These are phyloP conservation scores for Melanopsichium pennsylvanicum DNA, from an alignment of 1,284 basidiomycete species.

Conservation along the genomic window DNA sequence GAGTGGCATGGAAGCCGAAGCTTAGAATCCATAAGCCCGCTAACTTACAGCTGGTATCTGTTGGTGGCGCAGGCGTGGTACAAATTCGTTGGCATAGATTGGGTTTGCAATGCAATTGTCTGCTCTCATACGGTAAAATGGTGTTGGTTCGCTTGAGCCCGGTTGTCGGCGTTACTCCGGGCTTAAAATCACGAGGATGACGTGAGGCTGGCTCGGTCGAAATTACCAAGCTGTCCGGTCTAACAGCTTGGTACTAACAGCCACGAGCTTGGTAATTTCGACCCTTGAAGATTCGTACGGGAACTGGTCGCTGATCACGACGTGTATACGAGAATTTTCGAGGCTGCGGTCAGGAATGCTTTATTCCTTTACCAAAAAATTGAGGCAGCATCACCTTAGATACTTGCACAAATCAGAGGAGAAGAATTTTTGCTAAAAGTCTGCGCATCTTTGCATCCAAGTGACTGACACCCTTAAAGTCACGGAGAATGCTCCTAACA, in stretches of 20 bases:
- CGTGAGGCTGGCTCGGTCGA: constrained; percentile 20
- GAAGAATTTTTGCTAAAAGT: constrained; percentile 17
- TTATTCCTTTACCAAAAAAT: constrained; percentile 8
- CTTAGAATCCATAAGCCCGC: too few species aligned
- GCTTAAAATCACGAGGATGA: constrained; percentile 10
- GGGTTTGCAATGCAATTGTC: neutral
- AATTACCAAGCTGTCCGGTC: too few species aligned
- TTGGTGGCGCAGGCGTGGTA: constrained; percentile 5
- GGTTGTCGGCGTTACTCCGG: neutral
- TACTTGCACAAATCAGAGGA: neutral
- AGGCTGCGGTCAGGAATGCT: constrained; percentile 17
- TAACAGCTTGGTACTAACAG: too few species aligned
- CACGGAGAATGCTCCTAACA: neutral
- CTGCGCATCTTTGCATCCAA: constrained; percentile 4
- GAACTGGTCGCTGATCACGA: neutral
- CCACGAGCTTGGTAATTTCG: too few species aligned
- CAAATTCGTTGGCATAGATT: constrained; percentile 1
- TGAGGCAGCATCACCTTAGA: constrained; percentile 9
- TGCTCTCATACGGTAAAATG: neutral
- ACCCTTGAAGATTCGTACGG: too few species aligned
- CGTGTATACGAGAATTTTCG: neutral
- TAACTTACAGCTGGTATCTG: too few species aligned
- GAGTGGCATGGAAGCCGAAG: too few species aligned
- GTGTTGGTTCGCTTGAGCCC: constrained; percentile 5
- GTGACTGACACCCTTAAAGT: constrained; percentile 10